Evolutionary conservation across 2,329 filamentous ascomycete genomes (phyloP), one percentile per base, ranked within the genome.

Genomic region (Zymoseptoria ardabiliae): DNA sequence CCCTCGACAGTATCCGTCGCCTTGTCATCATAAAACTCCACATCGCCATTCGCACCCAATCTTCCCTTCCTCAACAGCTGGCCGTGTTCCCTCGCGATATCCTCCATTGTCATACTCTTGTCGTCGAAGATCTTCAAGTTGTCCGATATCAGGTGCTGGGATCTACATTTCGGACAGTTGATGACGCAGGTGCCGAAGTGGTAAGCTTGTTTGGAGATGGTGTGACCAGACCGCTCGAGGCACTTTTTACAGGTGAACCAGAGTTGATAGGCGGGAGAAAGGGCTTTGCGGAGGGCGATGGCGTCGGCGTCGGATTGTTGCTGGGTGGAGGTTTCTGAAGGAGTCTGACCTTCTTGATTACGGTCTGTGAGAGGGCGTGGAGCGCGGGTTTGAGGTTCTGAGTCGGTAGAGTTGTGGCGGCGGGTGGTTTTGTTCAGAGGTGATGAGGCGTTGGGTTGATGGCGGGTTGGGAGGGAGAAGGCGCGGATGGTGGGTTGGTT

Each of bases 201-300:
- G 73, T 99, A 99, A 30, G 91, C 94, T 72, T 97, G 94, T 75
- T 97, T 97, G 28, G 90, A 91, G 68, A 99, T 81, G 55, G 83
- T 83, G 76, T 99, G 95, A 11, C 85, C 82, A n/a, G 90, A 95
- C 59, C 92, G 87, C 41, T 83, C 78, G 52, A 81, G 79, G 77
- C 94, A 99, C 57, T 71, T 70, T 60, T 89, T 86, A 82, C 94
- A 99, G 66, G 94, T 99, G 74, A 99, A 97, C 54, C 86, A 89
- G 65, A 99, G 81, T 67, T 91, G 82, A 76, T 97, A 99, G 59
- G 89, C 85, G 1, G 90, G 90, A 41, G 77, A 73, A 58, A 78
- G 72, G 6, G 72, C 69, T 59, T 66, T 85, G 71, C 61, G 75
- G 63, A 61, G 74, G 67, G 63, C 75, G 69, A 62, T 74, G 69